phyloP scores from a whole-genome alignment of 768 basidiomycete genomes.

The Agaricus subrufescens region DNA sequence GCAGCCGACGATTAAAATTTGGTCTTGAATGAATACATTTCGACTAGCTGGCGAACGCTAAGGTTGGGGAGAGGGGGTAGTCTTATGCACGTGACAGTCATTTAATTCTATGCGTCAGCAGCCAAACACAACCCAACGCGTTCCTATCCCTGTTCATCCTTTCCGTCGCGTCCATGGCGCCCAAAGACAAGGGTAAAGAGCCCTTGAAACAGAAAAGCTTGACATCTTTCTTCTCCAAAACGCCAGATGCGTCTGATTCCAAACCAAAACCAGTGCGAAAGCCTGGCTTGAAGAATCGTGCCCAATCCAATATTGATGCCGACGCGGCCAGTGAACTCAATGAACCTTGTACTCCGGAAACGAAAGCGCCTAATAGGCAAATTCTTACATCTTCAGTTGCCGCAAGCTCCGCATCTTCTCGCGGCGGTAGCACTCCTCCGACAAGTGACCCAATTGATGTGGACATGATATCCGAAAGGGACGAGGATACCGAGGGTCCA shows the following conservation, averaged over 20 bases:
- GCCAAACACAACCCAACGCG: conserved; percentile 6
- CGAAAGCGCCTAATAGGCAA: conserved; percentile 24
- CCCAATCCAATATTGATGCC: conserved; percentile 9
- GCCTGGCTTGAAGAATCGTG: conserved; percentile 9
- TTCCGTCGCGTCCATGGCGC: conserved; percentile 25
- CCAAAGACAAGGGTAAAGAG: conserved; percentile 37
- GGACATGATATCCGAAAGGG: conserved; percentile 60
- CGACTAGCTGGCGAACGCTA: no score
- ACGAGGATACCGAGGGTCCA: conserved; percentile 36
- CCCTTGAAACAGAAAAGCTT: conserved; percentile 69
- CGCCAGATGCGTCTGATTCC: conserved; percentile 17
- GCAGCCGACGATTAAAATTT: no score
- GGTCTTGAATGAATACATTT: no score
- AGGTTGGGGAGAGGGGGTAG: no score
- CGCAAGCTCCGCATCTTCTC: conserved; percentile 39
- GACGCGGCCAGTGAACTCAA: conserved; percentile 30
- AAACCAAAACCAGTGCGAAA: conserved; percentile 20
- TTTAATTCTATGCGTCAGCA: neutral
- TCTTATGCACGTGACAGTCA: neutral
- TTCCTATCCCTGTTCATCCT: neutral
- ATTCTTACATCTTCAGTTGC: conserved; percentile 35
- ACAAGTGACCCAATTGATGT: conserved; percentile 77
- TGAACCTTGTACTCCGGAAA: conserved; percentile 36
- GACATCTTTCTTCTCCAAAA: conserved; percentile 59
- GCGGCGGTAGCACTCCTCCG: conserved; percentile 60